Evolutionary conservation across 2,329 filamentous ascomycete species (phyloP).

Genomic region (Scedosporium dehoogii): DNA sequence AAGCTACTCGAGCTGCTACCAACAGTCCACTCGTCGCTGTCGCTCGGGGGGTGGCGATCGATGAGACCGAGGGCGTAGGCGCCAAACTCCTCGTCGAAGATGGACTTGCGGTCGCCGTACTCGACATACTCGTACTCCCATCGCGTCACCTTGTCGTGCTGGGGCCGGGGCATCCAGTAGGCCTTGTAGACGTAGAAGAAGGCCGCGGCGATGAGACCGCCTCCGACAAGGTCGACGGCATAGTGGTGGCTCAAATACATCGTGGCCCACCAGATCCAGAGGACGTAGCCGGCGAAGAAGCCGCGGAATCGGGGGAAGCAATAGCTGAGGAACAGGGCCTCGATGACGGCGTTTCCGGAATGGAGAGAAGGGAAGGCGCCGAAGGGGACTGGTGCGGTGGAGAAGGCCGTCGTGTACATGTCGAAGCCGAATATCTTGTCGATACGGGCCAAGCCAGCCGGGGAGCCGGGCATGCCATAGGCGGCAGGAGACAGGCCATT

Average conservation of each 20-base stretch:
- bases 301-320: slow-evolving; percentile 77
- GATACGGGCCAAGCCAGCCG: slow-evolving; percentile 79
- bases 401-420: slow-evolving; percentile 88
- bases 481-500: slow-evolving; percentile 86
- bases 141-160: slow-evolving; percentile 74
- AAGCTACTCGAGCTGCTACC: slow-evolving; percentile 69
- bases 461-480: slow-evolving; percentile 83
- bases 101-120: slow-evolving; percentile 51
- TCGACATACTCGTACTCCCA: slow-evolving; percentile 97
- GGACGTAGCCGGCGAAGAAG: slow-evolving; percentile 71
- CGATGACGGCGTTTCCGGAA: slow-evolving; percentile 77
- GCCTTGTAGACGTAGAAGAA: slow-evolving; percentile 76
- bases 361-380: slow-evolving; percentile 92
- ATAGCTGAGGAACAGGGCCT: slow-evolving; percentile 87
- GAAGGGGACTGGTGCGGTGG: slow-evolving; percentile 81
- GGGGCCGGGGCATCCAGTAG: slow-evolving; percentile 71
- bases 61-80: slow-evolving; percentile 36
- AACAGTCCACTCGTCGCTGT: slow-evolving; percentile 85
- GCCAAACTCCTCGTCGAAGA: slow-evolving; percentile 35
- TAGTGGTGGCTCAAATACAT: slow-evolving; percentile 99
- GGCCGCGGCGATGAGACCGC: slow-evolving; percentile 66
- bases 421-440: slow-evolving; percentile 86
- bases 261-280: slow-evolving; percentile 97
- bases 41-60: slow-evolving; percentile 30
- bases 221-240: slow-evolving; percentile 82